Conservation (phyloP, 257 asterid species). For the Penstemon barbatus region DNA sequence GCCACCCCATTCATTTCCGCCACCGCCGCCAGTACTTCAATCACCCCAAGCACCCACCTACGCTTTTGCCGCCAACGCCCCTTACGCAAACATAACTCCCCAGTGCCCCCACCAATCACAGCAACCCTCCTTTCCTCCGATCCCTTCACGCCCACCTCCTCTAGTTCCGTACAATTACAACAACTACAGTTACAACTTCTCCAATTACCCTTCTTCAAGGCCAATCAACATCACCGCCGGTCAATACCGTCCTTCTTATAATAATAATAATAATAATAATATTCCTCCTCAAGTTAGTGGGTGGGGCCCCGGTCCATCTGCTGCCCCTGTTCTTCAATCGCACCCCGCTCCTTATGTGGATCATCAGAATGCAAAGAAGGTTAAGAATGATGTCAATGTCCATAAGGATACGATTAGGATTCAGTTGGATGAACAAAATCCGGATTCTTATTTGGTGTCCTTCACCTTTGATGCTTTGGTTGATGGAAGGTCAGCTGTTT, state of each 20-base stretch:
- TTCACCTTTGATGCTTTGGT: conserved; percentile 88
- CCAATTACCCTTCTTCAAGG: conserved; percentile 36
- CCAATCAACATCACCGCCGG: conserved; percentile 36
- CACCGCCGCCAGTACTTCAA: conserved; percentile 17
- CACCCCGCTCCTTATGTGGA: conserved; percentile 75
- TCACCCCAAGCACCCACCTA: conserved; percentile 40
- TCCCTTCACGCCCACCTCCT: conserved; percentile 32
- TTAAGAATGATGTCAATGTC: conserved; percentile 82
- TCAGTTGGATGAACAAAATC: conserved; percentile 53
- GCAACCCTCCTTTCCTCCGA: conserved; percentile 30
- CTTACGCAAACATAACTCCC: conserved; percentile 40
- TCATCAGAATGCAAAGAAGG: conserved; percentile 79
- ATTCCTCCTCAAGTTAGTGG: conserved; percentile 46
- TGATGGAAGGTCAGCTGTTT: conserved; percentile 68
- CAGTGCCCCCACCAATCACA: conserved; percentile 20
- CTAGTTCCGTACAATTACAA: conserved; percentile 31
- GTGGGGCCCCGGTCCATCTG: conserved; percentile 40
- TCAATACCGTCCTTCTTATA: conserved; percentile 48
- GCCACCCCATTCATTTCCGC: conserved; percentile 20
- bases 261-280: conserved; percentile 22
- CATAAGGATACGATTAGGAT: conserved; percentile 76
- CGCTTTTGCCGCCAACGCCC: conserved; percentile 52
- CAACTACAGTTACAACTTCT: conserved; percentile 36
- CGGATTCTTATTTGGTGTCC: conserved; percentile 64
- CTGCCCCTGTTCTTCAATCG: conserved; percentile 34